A percentile compares a stretch with the other conserved stretches of the same genome.
Conservation (phyloP, 495 filamentous ascomycete species). For the Aspergillus steynii region DNA sequence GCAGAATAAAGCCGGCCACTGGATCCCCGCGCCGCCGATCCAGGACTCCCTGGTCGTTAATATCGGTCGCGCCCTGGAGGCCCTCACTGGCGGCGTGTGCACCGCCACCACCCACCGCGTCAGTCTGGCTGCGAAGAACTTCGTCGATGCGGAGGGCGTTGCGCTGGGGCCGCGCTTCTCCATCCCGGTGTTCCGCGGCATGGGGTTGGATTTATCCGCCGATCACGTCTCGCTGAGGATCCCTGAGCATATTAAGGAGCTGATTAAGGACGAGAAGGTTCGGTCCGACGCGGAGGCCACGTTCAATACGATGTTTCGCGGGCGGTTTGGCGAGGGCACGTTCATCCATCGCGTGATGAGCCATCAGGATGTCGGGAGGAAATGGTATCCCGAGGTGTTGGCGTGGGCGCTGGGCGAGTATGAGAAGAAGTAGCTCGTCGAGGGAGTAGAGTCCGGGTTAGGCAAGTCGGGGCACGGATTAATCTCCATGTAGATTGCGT, state of each 20-base stretch:
- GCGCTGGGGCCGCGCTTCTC: constrained; percentile 69
- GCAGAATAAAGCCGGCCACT: constrained; percentile 78
- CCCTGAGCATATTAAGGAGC: constrained; percentile 60
- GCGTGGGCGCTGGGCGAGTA: constrained; percentile 33
- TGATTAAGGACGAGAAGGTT: constrained; percentile 40
- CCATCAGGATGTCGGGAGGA: constrained; percentile 83
- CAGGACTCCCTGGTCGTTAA: constrained; percentile 72
- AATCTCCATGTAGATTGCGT: not conserved
- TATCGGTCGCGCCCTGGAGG: constrained; percentile 91
- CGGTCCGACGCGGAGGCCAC: constrained; percentile 47
- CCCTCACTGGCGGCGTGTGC: constrained; percentile 86
- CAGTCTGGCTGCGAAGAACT: constrained; percentile 34
- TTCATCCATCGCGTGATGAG: constrained; percentile 81
- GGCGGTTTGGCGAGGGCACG: constrained; percentile 78
- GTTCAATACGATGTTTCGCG: constrained; percentile 43
- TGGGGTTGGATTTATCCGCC: constrained; percentile 77
- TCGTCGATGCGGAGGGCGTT: constrained; percentile 24
- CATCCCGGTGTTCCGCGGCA: constrained; percentile 92
- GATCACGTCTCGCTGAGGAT: constrained; percentile 71
- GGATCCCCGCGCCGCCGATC: constrained; percentile 64
- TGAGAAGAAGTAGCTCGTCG: constrained; percentile 9
- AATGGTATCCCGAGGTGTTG: constrained; percentile 76
- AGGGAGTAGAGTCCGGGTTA: not conserved
- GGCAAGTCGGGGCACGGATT: not conserved
- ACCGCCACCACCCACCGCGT: constrained; percentile 86